Base-by-base conservation (phyloP, 2,329 filamentous ascomycete genomes). In the Diaporthe batatas region DNA sequence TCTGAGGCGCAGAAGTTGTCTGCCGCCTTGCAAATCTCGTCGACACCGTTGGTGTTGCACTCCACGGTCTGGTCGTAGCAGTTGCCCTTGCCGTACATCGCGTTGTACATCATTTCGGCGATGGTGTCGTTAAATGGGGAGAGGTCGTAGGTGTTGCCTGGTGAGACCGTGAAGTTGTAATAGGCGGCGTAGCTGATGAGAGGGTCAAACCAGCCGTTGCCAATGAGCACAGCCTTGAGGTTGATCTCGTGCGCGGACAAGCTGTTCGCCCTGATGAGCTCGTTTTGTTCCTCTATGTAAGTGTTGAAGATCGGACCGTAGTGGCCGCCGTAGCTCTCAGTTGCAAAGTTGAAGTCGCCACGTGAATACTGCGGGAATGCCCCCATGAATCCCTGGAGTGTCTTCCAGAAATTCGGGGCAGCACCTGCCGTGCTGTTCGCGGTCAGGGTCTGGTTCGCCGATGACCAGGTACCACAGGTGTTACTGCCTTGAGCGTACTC, bases 311-410 rank as follows among this genome's bases (percentile, higher is more conserved):
- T 81, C 0, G 89, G 89, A 0, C 83, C 88, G 76, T 89, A 90
- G 74, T 90, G 88, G 0, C 89, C 89, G 2, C 89, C 89, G 72
- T 89, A 90, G 51, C 83, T 86, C 78, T 90, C 88, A 0, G 87
- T 88, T 0, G 88, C 82, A 75, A 90, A 89, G 76, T 86, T 85
- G 76, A 90, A 87, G 0, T 84, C 85, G 55, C 85, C 81, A 25
- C 85, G 80, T 0, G 84, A 81, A 76, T 86, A 87, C 72, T 86
- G 78, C 1, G 85, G 89, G 77, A 91, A 91, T 0, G 85, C 89
- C 2, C 89, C 89, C 85, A 90, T 89, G 79, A 91, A 91, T 1
- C 88, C 89, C 77, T 91, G 89, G 34, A 91, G 77, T 0, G 87
- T 89, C 79, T 87, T 88, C 87, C 88, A 91, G 81, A 91, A 89